Conservation (phyloP, 148 eudicot genomes). For the Talinum fruticosum region DNA sequence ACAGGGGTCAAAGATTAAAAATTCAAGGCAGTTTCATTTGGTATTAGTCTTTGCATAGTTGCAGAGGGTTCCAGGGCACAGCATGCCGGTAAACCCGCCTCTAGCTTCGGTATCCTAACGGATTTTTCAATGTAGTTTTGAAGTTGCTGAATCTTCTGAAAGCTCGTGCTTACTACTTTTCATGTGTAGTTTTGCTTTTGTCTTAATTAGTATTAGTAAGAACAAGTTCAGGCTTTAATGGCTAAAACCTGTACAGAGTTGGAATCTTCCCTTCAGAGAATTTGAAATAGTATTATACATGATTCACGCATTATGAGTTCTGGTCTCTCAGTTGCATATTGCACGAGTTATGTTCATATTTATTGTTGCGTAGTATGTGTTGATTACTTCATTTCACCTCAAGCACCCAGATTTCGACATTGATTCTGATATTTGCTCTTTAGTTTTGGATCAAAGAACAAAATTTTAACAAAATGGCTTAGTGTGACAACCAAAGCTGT, state of each 20-base stretch:
- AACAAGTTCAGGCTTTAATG: background rate
- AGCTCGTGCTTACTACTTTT: background rate
- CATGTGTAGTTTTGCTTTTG: background rate
- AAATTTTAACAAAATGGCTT: no score
- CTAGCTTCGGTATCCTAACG: background rate
- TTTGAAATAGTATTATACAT: background rate
- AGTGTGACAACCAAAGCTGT: no score
- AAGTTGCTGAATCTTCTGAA: background rate
- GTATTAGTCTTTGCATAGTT: background rate
- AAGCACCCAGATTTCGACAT: no score
- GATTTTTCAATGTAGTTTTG: background rate
- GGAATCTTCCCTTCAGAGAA: background rate
- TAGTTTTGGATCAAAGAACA: no score
- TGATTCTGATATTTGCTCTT: background rate
- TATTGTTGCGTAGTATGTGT: background rate
- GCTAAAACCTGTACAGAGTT: background rate
- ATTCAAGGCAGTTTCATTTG: constrained; percentile 14
- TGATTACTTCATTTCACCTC: no score
- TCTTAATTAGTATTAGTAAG: background rate
- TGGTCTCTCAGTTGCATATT: background rate
- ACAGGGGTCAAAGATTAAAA: constrained; percentile 24
- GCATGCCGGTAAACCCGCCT: constrained; percentile 1
- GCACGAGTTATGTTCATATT: background rate
- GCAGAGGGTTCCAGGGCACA: constrained; percentile 21
- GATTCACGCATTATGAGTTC: background rate